A percentile compares a stretch with the other conserved stretches of the same genome.
Conservation (phyloP, 2,329 filamentous ascomycete species). For the Venturia asperata region DNA sequence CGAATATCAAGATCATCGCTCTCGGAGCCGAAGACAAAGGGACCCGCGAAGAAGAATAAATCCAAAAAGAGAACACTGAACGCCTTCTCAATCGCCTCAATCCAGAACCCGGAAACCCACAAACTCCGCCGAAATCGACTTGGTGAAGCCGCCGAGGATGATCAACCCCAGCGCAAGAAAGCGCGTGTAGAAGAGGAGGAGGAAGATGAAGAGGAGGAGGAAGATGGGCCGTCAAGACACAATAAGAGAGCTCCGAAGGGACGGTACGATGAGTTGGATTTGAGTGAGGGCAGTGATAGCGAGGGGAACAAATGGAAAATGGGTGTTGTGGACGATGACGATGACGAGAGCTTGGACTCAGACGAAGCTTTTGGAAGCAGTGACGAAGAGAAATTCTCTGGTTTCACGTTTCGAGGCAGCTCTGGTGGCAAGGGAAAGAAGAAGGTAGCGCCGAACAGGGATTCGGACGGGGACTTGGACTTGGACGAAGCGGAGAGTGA, state of each 20-base stretch:
- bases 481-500: conserved; percentile 43
- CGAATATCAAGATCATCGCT: conserved; percentile 37
- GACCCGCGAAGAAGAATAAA: conserved; percentile 39
- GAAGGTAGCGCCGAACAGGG: conserved; percentile 28
- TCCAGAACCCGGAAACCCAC: conserved; percentile 46
- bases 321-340: conserved; percentile 59
- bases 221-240: conserved; percentile 31
- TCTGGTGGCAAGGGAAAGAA: conserved; percentile 42
- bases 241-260: conserved; percentile 29
- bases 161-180: conserved; percentile 36
- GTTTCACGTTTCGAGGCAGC: conserved; percentile 61
- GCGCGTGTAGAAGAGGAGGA: conserved; percentile 43
- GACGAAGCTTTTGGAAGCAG: conserved; percentile 84
- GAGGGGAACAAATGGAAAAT: conserved; percentile 81
- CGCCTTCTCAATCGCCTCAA: conserved; percentile 56
- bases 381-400: conserved; percentile 78
- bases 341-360: conserved; percentile 63
- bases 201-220: conserved; percentile 42
- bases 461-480: conserved; percentile 31
- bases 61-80: conserved; percentile 49
- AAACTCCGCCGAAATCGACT: conserved; percentile 52
- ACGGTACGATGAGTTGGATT: conserved; percentile 37
- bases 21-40: conserved; percentile 18
- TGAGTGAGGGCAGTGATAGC: conserved; percentile 73
- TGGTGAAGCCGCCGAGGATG: conserved; percentile 44